A percentile compares a stretch with the other conserved stretches of the same genome.
These are phyloP conservation scores for Alternaria brassicicola DNA, from an alignment of 2,329 filamentous ascomycete species.

Conservation along the genomic window DNA sequence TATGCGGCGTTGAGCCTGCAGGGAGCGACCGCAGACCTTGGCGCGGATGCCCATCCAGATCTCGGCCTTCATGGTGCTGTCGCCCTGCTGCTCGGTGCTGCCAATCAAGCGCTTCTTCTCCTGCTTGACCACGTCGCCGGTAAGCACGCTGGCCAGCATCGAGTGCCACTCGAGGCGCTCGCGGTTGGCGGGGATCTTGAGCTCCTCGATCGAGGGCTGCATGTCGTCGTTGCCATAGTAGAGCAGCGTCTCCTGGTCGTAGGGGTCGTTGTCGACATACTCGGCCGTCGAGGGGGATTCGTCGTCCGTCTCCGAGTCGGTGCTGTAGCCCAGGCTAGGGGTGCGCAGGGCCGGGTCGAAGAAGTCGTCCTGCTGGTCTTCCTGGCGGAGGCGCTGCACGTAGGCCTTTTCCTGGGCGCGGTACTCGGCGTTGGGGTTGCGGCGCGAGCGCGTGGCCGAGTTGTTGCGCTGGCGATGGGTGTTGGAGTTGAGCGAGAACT, in stretches of 20 bases:
- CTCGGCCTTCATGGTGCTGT: constrained; percentile 70
- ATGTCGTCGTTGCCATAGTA: constrained; percentile 91
- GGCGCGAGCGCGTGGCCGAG: constrained; percentile 60
- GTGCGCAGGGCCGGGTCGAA: constrained; percentile 71
- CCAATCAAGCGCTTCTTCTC: constrained; percentile 96
- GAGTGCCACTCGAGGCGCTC: constrained; percentile 97
- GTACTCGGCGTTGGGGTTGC: constrained; percentile 75
- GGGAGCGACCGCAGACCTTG: constrained; percentile 79
- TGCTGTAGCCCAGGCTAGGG: constrained; percentile 68
- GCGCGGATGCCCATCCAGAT: constrained; percentile 90
- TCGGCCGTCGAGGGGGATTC: constrained; percentile 87
- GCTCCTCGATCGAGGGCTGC: constrained; percentile 85
- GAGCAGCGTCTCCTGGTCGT: constrained; percentile 90
- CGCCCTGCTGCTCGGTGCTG: constrained; percentile 73
- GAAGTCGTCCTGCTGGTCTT: constrained; percentile 71
- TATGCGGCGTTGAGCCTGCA: constrained; percentile 84
- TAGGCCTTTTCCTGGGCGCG: constrained; percentile 92
- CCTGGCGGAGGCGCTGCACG: constrained; percentile 86
- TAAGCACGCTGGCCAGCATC: constrained; percentile 94
- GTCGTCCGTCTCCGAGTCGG: constrained; percentile 85
- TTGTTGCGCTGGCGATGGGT: constrained; percentile 61
- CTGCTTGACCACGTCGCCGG: constrained; percentile 94
- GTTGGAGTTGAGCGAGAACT: constrained; percentile 53
- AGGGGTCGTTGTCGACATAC: constrained; percentile 79
- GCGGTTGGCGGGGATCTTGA: constrained; percentile 84